Percentiles rank a stretch among this genome's conserved stretches.
Evolutionary conservation across 75 land plant genomes (phyloP).

Genomic region (Cryptomeria japonica): DNA sequence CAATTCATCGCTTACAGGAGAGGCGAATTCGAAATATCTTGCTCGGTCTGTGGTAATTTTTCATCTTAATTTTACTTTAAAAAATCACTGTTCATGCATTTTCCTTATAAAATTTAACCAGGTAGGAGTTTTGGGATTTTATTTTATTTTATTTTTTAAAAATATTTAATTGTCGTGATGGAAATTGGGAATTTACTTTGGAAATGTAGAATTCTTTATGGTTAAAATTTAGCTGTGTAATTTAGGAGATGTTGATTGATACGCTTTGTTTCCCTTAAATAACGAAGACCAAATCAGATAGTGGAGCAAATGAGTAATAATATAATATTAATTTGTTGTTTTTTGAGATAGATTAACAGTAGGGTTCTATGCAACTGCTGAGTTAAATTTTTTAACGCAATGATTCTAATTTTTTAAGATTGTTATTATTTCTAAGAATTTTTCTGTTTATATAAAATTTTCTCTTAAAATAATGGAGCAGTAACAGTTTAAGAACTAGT

Average conservation of each 20-base stretch:
- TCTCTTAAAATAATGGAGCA: too few species aligned
- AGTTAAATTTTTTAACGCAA: too few species aligned
- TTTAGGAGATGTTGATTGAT: background rate
- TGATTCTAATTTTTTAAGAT: too few species aligned
- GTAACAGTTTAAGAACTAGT: too few species aligned
- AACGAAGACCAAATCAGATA: background rate
- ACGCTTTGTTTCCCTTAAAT: background rate
- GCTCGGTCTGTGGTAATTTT: background rate
- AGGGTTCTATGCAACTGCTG: too few species aligned
- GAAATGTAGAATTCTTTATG: background rate
- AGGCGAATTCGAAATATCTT: slow-evolving; percentile 3
- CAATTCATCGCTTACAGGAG: background rate
- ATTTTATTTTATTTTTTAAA: too few species aligned
- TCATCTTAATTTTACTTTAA: background rate
- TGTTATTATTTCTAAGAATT: too few species aligned
- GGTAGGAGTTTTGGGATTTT: background rate
- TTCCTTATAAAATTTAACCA: background rate
- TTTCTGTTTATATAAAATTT: too few species aligned
- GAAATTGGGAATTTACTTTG: background rate
- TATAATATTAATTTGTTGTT: too few species aligned
- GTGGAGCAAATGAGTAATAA: too few species aligned
- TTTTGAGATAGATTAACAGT: too few species aligned
- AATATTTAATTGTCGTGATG: background rate
- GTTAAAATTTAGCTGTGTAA: background rate
- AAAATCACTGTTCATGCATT: background rate